Conservation (phyloP, 1,284 basidiomycete species). For the Trametes hirsuta region DNA sequence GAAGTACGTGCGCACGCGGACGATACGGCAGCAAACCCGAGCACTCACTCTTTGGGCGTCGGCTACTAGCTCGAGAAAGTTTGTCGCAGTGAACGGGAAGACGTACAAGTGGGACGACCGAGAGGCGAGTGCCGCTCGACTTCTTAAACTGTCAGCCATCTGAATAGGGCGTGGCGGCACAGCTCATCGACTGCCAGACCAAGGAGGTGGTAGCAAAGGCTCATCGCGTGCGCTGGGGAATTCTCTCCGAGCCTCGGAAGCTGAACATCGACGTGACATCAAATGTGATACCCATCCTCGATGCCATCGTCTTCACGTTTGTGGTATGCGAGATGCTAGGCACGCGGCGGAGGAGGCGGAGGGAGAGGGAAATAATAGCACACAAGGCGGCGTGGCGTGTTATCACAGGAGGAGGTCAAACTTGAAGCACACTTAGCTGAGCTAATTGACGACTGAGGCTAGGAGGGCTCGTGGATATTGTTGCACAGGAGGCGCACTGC, state of each 20-base stretch:
- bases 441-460: no score
- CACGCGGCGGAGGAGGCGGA: neutral
- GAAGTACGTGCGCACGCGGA: neutral
- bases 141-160: neutral
- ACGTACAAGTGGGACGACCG: neutral
- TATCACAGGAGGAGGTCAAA: no score
- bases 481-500: no score
- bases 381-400: no score
- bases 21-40: neutral
- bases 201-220: neutral
- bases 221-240: neutral
- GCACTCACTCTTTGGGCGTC: neutral
- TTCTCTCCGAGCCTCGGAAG: neutral
- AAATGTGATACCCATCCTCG: neutral
- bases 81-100: neutral
- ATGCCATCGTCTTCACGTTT: constrained; percentile 3
- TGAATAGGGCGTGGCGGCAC: neutral
- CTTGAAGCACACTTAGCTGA: no score
- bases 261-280: neutral
- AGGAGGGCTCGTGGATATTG: no score
- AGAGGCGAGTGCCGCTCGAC: neutral
- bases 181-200: neutral
- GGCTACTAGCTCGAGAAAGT: neutral
- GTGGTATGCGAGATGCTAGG: neutral
- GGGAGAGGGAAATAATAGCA: no score